Evolutionary conservation across 2,329 filamentous ascomycete species (phyloP).

Genomic region (Intubia oerlemansii): DNA sequence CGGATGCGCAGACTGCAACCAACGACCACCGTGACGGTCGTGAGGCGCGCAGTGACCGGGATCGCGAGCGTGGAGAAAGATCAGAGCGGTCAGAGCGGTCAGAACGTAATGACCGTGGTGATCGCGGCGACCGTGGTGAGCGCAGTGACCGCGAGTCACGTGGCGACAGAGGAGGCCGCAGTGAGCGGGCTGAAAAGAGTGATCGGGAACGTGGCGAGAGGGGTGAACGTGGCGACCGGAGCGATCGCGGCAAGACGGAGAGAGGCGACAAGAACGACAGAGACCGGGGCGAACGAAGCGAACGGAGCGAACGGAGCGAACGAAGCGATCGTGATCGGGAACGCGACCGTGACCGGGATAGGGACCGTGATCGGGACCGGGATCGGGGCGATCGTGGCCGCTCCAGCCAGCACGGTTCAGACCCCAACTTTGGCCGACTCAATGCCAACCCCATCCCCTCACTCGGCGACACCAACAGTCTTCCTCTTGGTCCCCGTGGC

Average conservation of each 20-base stretch:
- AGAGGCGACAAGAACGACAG: constrained; percentile 4
- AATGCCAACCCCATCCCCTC: constrained; percentile 28
- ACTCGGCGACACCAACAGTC: constrained; percentile 13
- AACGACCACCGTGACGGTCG: background rate
- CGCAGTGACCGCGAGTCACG: background rate
- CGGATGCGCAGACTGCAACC: no score
- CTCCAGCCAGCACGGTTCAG: constrained; percentile 21
- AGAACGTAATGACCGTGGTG: constrained; percentile 3
- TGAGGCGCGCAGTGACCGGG: background rate
- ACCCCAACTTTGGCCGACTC: constrained; percentile 41
- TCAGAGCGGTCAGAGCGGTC: constrained; percentile 10
- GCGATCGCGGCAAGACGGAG: constrained; percentile 15
- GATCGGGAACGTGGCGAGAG: no score
- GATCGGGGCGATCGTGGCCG: constrained; percentile 3
- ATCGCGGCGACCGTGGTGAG: background rate
- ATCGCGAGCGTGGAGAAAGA: background rate
- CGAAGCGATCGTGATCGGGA: constrained; percentile 15
- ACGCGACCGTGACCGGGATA: constrained; percentile 1
- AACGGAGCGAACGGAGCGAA: constrained; percentile 1
- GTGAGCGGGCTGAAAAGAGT: no score
- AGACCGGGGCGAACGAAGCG: background rate
- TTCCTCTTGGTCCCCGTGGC: constrained; percentile 34
- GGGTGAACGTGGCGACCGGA: constrained; percentile 7
- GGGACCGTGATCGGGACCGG: constrained; percentile 13
- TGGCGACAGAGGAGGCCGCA: background rate